Evolutionary conservation across 2,329 filamentous ascomycete species (phyloP), one percentile per base, ranked within the genome.

Genomic region (Tympanopsis confertula): DNA sequence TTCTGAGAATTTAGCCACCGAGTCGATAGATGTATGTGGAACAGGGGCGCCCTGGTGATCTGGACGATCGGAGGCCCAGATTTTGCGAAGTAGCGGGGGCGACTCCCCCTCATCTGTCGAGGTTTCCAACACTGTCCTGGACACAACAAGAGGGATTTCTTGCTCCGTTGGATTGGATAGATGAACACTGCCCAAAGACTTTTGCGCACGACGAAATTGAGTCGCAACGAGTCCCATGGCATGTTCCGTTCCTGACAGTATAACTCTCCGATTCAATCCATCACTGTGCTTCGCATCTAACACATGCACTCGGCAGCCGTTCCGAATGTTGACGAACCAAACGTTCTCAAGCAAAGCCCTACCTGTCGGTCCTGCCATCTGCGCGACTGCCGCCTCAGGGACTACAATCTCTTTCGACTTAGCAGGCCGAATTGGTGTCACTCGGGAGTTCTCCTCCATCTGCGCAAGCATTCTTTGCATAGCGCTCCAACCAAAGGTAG

Each of bases 241-340:
- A 10, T 15, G 30, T 18, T 10, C 7, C 7, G 30, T 12, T 7
- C 30, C 30, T 7, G 30, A 33, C 15, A 33, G 7, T 7, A 33
- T 33, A 7, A 17, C 30, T 15, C 17, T 33, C 10, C 30, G 12
- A 18, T 33, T 7, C 10, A 7, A 15, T 18, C 57, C 53, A 20
- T 52, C 45, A 35, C 52, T 56, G 35, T 58, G 46, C 1, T 35
- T 28, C n/a, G 49, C 39, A 35, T 47, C 45, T 19, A 58, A 39
- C 10, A 61, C 50, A 37, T 57, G 58, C n/a, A 62, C 51, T 24
- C 50, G 50, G 35, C 58, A 61, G 18, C 58, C 59, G 39, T 58
- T 55, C 13, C 47, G 51, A 13, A 59, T 39, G 7, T 44, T 41
- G 5, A 56, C 44, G 39, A 51, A 51, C 51, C 52, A 61, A 5